Base-by-base conservation (phyloP, 768 basidiomycete species). In the Tylopilus intermedius region DNA sequence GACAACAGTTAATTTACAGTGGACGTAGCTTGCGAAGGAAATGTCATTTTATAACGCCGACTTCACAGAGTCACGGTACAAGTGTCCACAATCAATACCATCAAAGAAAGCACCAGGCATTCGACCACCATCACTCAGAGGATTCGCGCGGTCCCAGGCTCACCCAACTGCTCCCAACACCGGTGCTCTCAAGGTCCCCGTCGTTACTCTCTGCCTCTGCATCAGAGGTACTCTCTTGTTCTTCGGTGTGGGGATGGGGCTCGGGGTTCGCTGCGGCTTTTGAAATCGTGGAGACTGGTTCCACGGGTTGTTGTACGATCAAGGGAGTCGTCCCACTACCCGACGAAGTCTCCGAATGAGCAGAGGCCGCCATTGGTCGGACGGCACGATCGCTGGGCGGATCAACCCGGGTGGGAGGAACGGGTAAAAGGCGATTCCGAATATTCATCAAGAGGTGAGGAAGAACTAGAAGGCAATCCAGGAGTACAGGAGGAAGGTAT, bases 141-240 rank as follows among this genome's bases (percentile, higher is more conserved):
- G 60, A 44, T 47, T 54, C 61, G 37, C 54, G 64, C 8, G 64
- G 51, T 37, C 62, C 64, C 62, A 90, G 69, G 64, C 81, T 88
- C 47, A 91, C 72, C 88, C 88, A 91, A 57, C 86, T 88, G 45
- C 80, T 75, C 35, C 72, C 79, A 26, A 79, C 80, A 29, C 73
- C 75, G 5, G 75, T 70, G 11, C 59, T 67, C 53, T 78, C 82
- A 2, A 77, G 73, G 52, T 79, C 81, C 2, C 76, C 78, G 11
- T 74, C 70, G 58, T 80, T 83, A 59, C 84, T 84, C 67, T 88
- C 87, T 10, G 79, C 74, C 52, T 89, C 88, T 6, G 79, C 78
- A 49, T 89, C 86, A 1, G 85, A 86, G 41, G 72, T 76, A 18
- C 73, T 71, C 50, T 82, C 86, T 18, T 61, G 58, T 46, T 62